phyloP scores from a whole-genome alignment of 208 protist genomes.

The Trypanosoma grayi region DNA sequence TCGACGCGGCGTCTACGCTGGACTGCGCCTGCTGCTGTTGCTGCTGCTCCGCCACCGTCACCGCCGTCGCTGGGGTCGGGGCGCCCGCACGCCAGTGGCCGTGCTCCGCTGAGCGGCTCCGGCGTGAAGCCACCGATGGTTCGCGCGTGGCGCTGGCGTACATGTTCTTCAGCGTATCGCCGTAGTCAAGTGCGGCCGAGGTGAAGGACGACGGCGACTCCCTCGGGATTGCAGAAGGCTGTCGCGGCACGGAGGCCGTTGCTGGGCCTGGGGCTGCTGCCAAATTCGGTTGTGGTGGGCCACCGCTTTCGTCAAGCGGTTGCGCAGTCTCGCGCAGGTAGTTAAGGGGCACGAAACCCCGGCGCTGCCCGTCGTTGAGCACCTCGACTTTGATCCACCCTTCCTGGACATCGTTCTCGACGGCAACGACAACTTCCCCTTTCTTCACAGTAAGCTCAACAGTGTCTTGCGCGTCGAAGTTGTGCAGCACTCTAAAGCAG shows the following conservation, averaged over 20 bases:
- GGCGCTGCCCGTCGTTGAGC: slow-evolving; percentile 19
- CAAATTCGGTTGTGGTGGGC: background rate
- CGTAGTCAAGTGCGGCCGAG: slow-evolving; percentile 19
- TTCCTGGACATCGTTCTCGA: slow-evolving; percentile 53
- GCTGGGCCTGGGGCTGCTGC: background rate
- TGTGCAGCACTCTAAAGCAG: slow-evolving; percentile 52
- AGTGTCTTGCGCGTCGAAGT: slow-evolving; percentile 71
- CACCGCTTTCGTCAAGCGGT: background rate
- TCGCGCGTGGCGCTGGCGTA: background rate
- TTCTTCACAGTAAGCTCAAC: slow-evolving; percentile 75
- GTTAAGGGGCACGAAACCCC: slow-evolving; percentile 78
- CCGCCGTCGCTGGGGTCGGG: background rate
- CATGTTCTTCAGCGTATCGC: slow-evolving; percentile 12
- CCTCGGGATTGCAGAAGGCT: background rate
- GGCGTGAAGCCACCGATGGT: background rate
- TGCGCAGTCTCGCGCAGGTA: slow-evolving; percentile 47
- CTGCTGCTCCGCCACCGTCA: background rate
- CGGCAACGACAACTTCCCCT: slow-evolving; percentile 51
- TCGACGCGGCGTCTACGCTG: slow-evolving; percentile 1
- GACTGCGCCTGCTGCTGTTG: background rate
- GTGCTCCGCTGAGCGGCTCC: background rate
- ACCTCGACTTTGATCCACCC: slow-evolving; percentile 82
- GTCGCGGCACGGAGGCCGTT: background rate
- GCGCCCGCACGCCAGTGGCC: background rate
- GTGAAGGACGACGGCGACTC: slow-evolving; percentile 5